Evolutionary conservation across 257 asterid species (phyloP).

Genomic region (Solanum appendiculatum): DNA sequence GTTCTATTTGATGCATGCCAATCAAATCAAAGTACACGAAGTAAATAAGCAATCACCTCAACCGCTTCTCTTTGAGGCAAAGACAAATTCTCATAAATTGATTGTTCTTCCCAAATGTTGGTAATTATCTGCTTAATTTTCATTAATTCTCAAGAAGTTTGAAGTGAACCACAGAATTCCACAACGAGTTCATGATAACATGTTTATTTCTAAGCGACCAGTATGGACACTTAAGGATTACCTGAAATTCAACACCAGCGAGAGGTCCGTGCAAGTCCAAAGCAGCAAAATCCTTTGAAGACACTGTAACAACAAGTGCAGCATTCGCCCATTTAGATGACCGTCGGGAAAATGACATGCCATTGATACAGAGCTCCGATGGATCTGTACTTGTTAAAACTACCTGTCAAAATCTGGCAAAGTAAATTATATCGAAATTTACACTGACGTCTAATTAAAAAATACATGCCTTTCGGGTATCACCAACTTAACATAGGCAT

Average conservation of each 20-base stretch:
- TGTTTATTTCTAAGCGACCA: neutral
- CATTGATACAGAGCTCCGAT: slow-evolving; percentile 83
- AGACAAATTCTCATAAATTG: neutral
- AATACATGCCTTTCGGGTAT: neutral
- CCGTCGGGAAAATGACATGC: slow-evolving; percentile 92
- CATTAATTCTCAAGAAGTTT: neutral
- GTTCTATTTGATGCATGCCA: neutral
- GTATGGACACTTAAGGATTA: slow-evolving; percentile 7
- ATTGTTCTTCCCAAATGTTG: neutral
- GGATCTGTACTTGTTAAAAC: slow-evolving; percentile 90
- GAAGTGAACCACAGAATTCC: neutral
- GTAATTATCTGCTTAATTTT: neutral
- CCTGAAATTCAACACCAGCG: slow-evolving; percentile 96
- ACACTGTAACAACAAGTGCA: slow-evolving; percentile 72
- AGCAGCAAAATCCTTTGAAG: slow-evolving; percentile 65
- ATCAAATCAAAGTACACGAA: neutral
- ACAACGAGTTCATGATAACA: neutral
- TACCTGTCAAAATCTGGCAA: slow-evolving; percentile 50
- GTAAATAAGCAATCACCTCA: neutral
- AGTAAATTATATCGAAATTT: neutral
- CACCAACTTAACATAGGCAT: neutral
- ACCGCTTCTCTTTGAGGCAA: neutral
- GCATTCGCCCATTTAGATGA: slow-evolving; percentile 96
- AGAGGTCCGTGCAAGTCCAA: slow-evolving; percentile 62
- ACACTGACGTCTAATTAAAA: neutral